Percentiles rank a stretch among this genome's conserved stretches.
phyloP scores from a whole-genome alignment of 441 rosid genomes.

The Bruguiera hainesii region DNA sequence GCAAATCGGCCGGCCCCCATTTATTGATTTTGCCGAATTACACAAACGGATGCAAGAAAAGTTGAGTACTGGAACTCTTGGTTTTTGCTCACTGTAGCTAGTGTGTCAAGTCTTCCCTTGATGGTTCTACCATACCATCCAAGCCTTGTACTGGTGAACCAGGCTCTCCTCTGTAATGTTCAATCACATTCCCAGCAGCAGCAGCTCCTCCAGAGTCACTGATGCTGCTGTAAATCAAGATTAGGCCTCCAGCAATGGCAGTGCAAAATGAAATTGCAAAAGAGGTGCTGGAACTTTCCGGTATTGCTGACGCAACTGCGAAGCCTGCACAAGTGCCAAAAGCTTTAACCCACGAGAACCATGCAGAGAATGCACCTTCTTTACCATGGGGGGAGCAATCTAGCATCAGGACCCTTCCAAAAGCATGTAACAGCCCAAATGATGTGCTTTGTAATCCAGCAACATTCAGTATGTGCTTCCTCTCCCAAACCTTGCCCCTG shows the following conservation, averaged over 20 bases:
- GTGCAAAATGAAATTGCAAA: conserved; percentile 36
- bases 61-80: too few relatives aligned
- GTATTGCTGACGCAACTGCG: conserved; percentile 41
- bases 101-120: neutral
- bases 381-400: conserved; percentile 50
- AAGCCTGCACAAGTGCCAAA: conserved; percentile 49
- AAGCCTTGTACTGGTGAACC: neutral
- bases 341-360: conserved; percentile 44
- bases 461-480: conserved; percentile 31
- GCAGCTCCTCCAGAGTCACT: conserved; percentile 49
- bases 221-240: conserved; percentile 42
- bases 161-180: conserved; percentile 9
- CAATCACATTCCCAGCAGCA: conserved; percentile 39
- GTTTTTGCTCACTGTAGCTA: too few relatives aligned
- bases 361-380: conserved; percentile 49
- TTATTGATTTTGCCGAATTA: too few relatives aligned
- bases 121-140: neutral
- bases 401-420: conserved; percentile 39
- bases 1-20: too few relatives aligned
- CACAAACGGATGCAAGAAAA: too few relatives aligned
- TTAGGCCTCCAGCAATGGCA: conserved; percentile 23
- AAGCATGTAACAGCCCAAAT: conserved; percentile 43
- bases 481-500: conserved; percentile 35
- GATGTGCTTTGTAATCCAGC: conserved; percentile 51
- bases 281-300: conserved; percentile 30